Base-by-base conservation (phyloP, 495 filamentous ascomycete genomes). In the Extremus antarcticus region DNA sequence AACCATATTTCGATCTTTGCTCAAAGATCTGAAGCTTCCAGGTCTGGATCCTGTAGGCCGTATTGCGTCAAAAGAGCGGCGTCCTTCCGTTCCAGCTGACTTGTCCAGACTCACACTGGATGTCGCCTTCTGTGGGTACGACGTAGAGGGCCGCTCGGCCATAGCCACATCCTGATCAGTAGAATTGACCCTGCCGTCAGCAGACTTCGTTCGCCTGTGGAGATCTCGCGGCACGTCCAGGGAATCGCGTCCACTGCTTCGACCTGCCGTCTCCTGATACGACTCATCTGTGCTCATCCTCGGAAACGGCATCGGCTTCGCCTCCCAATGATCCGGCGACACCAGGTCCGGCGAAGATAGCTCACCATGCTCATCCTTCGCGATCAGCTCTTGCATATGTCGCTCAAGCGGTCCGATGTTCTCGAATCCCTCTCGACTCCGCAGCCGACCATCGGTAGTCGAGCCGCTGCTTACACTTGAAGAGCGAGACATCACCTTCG, bases 381-480 rank as follows among this genome's bases (percentile, higher is more conserved):
- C 59, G 22, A 62, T 62, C 50, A 64, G 47, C n/a, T 80, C 73
- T 58, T 76, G 73, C 79, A 87, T 83, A 56, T 85, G 83, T 60
- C 80, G 82, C 53, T 82, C 80, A 7, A 88, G 68, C 15, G 83
- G 73, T 25, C 78, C 78, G 54, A 69, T 78, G 32, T 76, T 69
- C 21, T 24, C 46, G 9, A 16, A 15, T 21, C 7, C 17, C 19
- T n/a, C 41, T 11, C 10, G 23, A 9, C 46, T 25, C 17, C 32
- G 11, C 3, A 15, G 16, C 17, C 56, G 23, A 38, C 25, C 57
- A 16, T 45, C 57, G 17, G 38, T 58, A 7, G 29, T 45, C 2
- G 47, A 48, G 13, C 17, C 48, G 35, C 55, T 58, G 23, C 50
- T 56, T 15, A 16, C 40, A 38, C 56, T 63, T 32, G 57, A 23